phyloP scores from a whole-genome alignment of 2,329 filamentous ascomycete species.

The Arachnopeziza araneosa region DNA sequence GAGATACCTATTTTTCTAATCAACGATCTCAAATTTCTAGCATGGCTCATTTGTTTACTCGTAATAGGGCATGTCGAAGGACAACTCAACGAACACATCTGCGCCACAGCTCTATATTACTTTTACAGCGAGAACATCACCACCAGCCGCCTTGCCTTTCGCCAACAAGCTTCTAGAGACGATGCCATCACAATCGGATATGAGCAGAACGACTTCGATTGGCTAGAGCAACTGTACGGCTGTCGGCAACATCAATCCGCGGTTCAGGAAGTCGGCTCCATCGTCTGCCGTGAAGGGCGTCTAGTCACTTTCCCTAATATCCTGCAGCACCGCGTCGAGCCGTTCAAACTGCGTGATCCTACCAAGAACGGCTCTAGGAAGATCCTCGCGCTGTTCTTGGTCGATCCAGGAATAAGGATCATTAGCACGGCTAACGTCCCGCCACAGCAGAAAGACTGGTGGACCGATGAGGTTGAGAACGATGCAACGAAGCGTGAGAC shows the following conservation, averaged over 20 bases:
- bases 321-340: conserved; percentile 44
- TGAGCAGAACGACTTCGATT: too few species aligned
- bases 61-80: conserved; percentile 36
- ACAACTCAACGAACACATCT: conserved; percentile 46
- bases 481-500: conserved; percentile 8
- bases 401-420: conserved; percentile 49
- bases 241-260: too few species aligned
- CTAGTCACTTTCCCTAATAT: conserved; percentile 41
- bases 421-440: conserved; percentile 47
- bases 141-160: conserved; percentile 39
- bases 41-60: too few species aligned
- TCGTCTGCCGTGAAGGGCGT: conserved; percentile 32
- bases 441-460: conserved; percentile 45
- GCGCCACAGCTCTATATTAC: conserved; percentile 47
- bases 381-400: conserved; percentile 52
- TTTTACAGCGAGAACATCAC: conserved; percentile 45
- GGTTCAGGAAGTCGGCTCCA: too few species aligned
- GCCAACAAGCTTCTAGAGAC: conserved; percentile 19
- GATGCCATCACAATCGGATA: not conserved
- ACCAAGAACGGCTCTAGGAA: conserved; percentile 49
- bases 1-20: too few species aligned
- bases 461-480: conserved; percentile 22
- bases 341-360: conserved; percentile 45
- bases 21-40: too few species aligned
- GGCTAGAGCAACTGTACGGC: too few species aligned